Base-by-base conservation (phyloP, 108 stramenopile species). In the Nitzschia palea region DNA sequence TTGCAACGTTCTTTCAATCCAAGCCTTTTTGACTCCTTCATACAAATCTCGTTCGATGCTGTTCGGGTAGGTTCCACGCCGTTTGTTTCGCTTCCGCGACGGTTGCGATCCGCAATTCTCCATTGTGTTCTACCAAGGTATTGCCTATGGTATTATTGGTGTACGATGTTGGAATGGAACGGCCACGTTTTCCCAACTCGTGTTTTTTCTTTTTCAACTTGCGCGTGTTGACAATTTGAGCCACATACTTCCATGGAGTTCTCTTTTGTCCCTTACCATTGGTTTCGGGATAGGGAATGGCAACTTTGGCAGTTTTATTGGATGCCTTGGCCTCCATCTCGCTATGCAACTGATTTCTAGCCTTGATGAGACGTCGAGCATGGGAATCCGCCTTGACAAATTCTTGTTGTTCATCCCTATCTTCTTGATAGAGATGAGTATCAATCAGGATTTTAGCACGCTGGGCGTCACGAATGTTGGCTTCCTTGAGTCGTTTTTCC, bases 171-270 rank as follows among this genome's bases (percentile, higher is more conserved):
- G 35, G 47, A 14, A 42, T 34, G 28, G 31, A 18, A 33, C 22
- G 23, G 27, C 57, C 55, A 40, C 37, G 37, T 12, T 62, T 40
- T 29, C 68, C 48, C 37, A 6, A 40, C 22, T 48, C 47, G 47
- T 48, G 47, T 20, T 48, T 12, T 55, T 76, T 71, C 32, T 78
- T 80, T 27, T 79, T 70, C 61, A 83, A 51, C 9, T 74, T 69
- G 8, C 86, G 79, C 1, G 87, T 88, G 67, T 94, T 82, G 65
- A 94, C 86, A 22, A 84, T 74, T 73, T 90, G 75, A 5, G 92
- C 92, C 20, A 87, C 89, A 62, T 62, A 94, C 75, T 94, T 90
- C 81, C 83, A 90, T 34, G 89, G 87, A 33, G 74, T 74, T 26
- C 92, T 68, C 26, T 60, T 58, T 36, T 76, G 68, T 22, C 78